Evolutionary conservation across 78 protist species (phyloP).

Genomic region (Dictyostelium intermedium): DNA sequence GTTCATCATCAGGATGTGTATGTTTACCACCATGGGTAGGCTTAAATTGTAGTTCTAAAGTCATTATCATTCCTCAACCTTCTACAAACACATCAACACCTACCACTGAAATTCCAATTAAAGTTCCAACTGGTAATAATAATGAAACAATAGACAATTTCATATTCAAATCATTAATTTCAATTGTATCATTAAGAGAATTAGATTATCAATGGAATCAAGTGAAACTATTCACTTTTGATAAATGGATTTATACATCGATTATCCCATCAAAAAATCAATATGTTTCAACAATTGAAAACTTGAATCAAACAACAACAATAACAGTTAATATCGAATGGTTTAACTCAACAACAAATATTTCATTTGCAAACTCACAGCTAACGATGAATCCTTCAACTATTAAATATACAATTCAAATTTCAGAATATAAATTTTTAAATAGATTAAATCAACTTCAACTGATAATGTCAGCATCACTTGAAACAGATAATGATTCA

Average conservation of each 20-base stretch:
- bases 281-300: neutral
- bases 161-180: neutral
- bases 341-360: neutral
- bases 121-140: neutral
- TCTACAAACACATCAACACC: neutral
- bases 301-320: neutral
- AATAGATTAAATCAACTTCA: neutral
- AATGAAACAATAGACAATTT: neutral
- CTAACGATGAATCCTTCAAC: neutral
- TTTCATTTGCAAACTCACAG: neutral
- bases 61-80: neutral
- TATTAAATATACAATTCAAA: neutral
- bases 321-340: neutral
- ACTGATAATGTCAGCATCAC: neutral
- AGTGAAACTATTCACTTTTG: neutral
- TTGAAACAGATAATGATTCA: neutral
- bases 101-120: neutral
- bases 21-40: neutral
- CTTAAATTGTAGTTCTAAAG: neutral
- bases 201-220: neutral
- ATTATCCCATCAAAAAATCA: neutral
- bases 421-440: neutral
- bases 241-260: neutral
- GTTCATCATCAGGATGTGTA: neutral
- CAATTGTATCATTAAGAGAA: constrained; percentile 13